Evolutionary conservation across 2,329 filamentous ascomycete genomes (phyloP), one percentile per base, ranked within the genome.

Genomic region (Fusarium fracticaudum): DNA sequence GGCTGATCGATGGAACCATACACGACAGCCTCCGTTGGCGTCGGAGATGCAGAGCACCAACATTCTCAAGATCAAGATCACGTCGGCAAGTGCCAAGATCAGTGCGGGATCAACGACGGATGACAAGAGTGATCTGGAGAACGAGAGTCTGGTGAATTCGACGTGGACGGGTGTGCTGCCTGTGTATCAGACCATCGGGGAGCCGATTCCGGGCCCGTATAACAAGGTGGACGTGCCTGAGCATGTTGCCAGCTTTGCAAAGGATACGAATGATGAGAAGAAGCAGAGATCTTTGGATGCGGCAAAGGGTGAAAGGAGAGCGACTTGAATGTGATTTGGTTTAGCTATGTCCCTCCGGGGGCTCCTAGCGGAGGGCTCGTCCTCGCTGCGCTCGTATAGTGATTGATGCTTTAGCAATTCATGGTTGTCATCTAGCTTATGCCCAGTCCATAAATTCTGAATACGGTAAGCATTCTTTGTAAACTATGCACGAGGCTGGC

Each of bases 41-140:
- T 90, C 91, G 5, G 94, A 97, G 85, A 89, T 96, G 86, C 90
- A 90, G 64, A 91, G 89, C 64, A 97, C 94, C 1, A 88, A 89
- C 53, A 90, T 97, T 40, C 83, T 97, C 66, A 91, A 88, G 71
- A 90, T 97, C 17, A 86, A 83, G 38, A 89, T 97, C 67, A 85
- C 87, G 12, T 90, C 89, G 53, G 94, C 93, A 3, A 95, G 92
- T 78, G 93, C 91, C 35, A 97, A 97, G 87, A 85, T 93, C 45
- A 87, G 93, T 13, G 85, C 87, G 26, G 94, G 93, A 0, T 86
- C 86, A 29, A 91, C 93, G 3, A 86, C 72, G 83, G 89, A 91
- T 64, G 87, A 89, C 9, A 84, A 79, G 63, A 80, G 76, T 18
- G 89, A 91, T 69, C 41, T 85, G 70, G 83, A 83, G 54, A 83